Evolutionary conservation across 768 basidiomycete genomes (phyloP).

Genomic region (Mycena sanguinolenta): DNA sequence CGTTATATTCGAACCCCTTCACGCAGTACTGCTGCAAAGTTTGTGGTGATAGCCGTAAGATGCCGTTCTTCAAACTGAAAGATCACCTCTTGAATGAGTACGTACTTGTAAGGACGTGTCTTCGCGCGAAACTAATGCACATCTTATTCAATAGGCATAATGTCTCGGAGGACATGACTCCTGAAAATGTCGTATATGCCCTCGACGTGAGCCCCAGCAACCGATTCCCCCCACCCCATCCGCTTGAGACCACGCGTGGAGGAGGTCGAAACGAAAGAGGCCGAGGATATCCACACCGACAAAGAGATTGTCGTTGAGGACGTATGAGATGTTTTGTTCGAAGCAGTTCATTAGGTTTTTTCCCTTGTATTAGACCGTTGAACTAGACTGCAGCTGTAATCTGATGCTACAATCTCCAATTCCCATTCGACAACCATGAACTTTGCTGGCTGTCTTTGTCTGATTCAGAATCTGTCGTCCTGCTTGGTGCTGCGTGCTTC

Average conservation of each 20-base stretch:
- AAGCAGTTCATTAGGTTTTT: too few relatives aligned
- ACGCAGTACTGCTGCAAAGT: conserved; percentile 22
- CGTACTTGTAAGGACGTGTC: neutral
- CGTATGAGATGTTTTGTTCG: too few relatives aligned
- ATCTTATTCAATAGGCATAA: conserved; percentile 12
- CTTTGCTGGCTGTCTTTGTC: conserved; percentile 61
- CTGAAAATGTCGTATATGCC: neutral
- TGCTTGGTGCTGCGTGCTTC: conserved; percentile 61
- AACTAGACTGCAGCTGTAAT: too few relatives aligned
- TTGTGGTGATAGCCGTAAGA: conserved; percentile 2
- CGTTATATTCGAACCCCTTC: too few relatives aligned
- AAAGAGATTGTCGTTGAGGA: neutral
- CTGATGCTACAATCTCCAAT: neutral
- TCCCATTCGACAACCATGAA: conserved; percentile 43
- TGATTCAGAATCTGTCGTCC: conserved; percentile 60
- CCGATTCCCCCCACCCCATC: neutral
- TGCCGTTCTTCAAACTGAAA: neutral
- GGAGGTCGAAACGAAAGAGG: conserved; percentile 1
- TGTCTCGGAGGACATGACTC: neutral
- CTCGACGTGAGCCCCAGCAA: neutral
- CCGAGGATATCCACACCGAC: neutral
- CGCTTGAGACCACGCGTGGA: conserved; percentile 14
- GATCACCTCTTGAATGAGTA: conserved; percentile 9
- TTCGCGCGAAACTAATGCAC: neutral
- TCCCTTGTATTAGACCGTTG: too few relatives aligned